These are phyloP conservation scores for Didymella lethalis DNA, from an alignment of 2,329 filamentous ascomycete species.

Conservation along the genomic window DNA sequence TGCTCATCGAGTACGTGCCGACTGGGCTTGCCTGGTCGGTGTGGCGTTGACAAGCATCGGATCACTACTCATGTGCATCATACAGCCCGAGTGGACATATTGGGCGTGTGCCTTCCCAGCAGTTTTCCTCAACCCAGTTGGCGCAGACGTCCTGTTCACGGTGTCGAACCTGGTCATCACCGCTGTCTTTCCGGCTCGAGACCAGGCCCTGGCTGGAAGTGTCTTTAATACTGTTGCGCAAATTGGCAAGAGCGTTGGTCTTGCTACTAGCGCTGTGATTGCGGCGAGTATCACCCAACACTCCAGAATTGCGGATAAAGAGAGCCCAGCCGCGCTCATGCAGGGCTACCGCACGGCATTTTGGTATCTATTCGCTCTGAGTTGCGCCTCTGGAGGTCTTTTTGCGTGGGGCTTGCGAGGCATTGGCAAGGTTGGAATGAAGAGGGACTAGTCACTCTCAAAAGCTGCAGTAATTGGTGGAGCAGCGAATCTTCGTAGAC, in stretches of 20 bases:
- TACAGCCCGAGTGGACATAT: constrained; percentile 56
- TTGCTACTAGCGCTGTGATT: constrained; percentile 52
- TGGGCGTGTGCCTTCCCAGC: constrained; percentile 58
- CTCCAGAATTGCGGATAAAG: constrained; percentile 37
- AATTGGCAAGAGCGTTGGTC: constrained; percentile 53
- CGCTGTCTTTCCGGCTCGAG: constrained; percentile 50
- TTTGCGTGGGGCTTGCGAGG: constrained; percentile 52
- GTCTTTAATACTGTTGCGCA: constrained; percentile 57
- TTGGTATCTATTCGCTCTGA: constrained; percentile 53
- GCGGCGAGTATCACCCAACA: constrained; percentile 42
- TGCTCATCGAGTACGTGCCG: constrained; percentile 55
- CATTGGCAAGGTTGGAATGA: constrained; percentile 56
- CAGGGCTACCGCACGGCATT: constrained; percentile 54
- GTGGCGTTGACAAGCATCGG: constrained; percentile 39
- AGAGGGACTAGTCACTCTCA: constrained; percentile 43
- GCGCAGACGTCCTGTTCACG: constrained; percentile 56
- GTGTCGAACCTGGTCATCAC: constrained; percentile 56
- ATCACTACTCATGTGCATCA: constrained; percentile 57
- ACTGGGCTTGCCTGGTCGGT: constrained; percentile 53
- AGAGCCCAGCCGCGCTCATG: constrained; percentile 48
- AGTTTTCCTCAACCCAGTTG: constrained; percentile 54
- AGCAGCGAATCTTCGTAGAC: neutral
- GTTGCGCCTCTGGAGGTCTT: constrained; percentile 42
- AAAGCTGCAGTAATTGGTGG: no score
- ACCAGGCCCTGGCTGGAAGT: constrained; percentile 55